These are phyloP conservation scores for Mentha longifolia DNA, from an alignment of 257 asterid species.

Conservation along the genomic window DNA sequence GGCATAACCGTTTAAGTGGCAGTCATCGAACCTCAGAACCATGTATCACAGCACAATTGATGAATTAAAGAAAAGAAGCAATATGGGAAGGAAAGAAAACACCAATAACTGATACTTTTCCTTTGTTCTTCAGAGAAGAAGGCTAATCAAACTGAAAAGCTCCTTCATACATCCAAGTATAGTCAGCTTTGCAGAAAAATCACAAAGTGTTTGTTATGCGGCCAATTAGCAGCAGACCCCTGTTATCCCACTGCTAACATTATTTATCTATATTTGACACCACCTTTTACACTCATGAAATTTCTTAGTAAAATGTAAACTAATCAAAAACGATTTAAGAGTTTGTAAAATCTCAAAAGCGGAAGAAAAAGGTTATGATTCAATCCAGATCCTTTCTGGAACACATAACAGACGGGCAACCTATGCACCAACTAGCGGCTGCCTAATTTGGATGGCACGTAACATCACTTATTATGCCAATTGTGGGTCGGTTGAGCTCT, in stretches of 20 bases:
- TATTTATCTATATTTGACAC: neutral
- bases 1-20: slow-evolving; percentile 7
- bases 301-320: slow-evolving; percentile 1
- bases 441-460: neutral
- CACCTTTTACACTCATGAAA: neutral
- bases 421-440: neutral
- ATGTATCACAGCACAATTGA: slow-evolving; percentile 8
- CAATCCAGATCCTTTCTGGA: neutral
- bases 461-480: neutral
- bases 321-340: neutral
- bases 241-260: neutral
- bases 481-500: neutral
- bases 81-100: neutral
- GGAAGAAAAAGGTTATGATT: neutral
- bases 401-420: neutral
- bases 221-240: neutral
- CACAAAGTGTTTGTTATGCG: neutral
- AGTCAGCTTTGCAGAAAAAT: neutral
- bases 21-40: slow-evolving; percentile 7
- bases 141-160: neutral
- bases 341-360: neutral
- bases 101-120: neutral
- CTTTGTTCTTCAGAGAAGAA: neutral
- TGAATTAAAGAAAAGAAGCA: neutral
- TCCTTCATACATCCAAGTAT: neutral